Percentiles rank a stretch among this genome's conserved stretches.
These are phyloP conservation scores for Apiospora koreana DNA, from an alignment of 2,329 filamentous ascomycete species.

Conservation along the genomic window DNA sequence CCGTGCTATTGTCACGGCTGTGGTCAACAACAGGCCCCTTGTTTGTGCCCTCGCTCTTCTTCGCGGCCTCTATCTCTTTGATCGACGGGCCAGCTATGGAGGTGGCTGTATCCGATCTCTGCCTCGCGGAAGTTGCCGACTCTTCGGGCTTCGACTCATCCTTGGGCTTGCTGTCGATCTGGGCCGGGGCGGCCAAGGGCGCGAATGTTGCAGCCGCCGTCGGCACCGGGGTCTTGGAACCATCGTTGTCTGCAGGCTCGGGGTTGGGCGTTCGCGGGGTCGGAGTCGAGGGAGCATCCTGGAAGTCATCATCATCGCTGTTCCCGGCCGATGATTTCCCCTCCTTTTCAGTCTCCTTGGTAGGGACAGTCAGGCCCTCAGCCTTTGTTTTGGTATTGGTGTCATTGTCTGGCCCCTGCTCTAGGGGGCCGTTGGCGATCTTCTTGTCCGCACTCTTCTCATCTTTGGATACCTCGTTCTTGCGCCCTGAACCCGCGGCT, in stretches of 20 bases:
- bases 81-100: constrained; percentile 33
- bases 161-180: constrained; percentile 10
- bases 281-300: constrained; percentile 37
- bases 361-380: not conserved
- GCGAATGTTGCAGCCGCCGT: constrained; percentile 18
- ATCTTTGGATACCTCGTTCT: not conserved
- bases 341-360: constrained; percentile 19
- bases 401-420: not conserved
- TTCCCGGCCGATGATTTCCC: constrained; percentile 29
- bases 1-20: constrained; percentile 41
- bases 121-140: constrained; percentile 16
- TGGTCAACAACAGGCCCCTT: constrained; percentile 27
- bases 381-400: not conserved
- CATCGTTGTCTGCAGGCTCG: constrained; percentile 20
- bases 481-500: not conserved
- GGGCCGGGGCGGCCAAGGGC: constrained; percentile 5
- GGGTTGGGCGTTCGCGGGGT: constrained; percentile 24
- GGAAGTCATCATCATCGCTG: constrained; percentile 41
- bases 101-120: constrained; percentile 19
- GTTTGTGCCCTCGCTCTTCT: constrained; percentile 22
- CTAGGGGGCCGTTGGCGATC: not conserved
- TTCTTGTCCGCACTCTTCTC: not conserved
- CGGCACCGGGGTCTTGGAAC: constrained; percentile 26
- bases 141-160: not conserved
- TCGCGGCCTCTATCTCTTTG: constrained; percentile 30